phyloP scores from a whole-genome alignment of 805 yeast genomes.

The Kuraishia piskuri region DNA sequence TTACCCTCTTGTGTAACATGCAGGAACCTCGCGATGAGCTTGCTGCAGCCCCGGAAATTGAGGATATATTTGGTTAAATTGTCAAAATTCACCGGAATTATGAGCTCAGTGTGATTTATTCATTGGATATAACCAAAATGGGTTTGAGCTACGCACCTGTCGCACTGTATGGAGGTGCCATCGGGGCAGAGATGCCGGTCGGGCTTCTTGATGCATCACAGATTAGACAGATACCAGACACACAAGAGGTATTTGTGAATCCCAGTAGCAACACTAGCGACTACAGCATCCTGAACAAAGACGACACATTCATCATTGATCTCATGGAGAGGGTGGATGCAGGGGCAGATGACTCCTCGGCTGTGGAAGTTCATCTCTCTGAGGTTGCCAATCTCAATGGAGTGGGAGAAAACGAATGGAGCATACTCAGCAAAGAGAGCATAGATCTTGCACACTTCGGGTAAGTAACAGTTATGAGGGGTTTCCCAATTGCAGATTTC shows the following conservation, averaged over 20 bases:
- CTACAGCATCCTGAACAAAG: conserved; percentile 22
- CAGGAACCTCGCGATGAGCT: background rate
- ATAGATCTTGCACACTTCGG: conserved; percentile 6
- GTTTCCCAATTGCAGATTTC: too few relatives aligned
- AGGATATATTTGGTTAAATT: background rate
- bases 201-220: conserved; percentile 68
- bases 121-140: background rate
- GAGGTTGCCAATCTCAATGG: conserved; percentile 44
- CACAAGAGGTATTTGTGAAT: conserved; percentile 82
- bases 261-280: conserved; percentile 15
- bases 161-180: conserved; percentile 77
- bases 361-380: conserved; percentile 42
- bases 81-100: background rate
- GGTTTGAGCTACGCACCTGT: background rate
- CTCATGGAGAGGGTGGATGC: conserved; percentile 44
- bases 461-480: background rate
- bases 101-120: background rate
- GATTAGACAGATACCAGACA: conserved; percentile 81
- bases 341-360: conserved; percentile 24
- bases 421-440: conserved; percentile 17
- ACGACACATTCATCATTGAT: conserved; percentile 58
- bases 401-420: conserved; percentile 19
- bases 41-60: background rate
- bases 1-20: background rate
- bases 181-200: conserved; percentile 47